Percentiles rank a stretch among this genome's conserved stretches.
Conservation (phyloP, 1,139 yeast species). For the Kodamaea suecica region DNA sequence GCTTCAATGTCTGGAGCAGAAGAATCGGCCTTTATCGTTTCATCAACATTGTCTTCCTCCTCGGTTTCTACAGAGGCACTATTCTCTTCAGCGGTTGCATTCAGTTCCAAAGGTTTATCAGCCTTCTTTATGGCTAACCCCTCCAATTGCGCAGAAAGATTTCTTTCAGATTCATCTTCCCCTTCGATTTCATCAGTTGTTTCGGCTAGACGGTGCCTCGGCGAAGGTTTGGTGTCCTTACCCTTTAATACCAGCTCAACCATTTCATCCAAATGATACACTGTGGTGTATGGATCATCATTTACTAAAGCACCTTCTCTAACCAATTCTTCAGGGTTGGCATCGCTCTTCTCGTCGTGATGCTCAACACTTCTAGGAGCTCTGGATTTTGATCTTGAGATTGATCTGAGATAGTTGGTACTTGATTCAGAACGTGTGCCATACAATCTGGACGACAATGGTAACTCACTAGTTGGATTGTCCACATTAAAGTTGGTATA, state of each 20-base stretch:
- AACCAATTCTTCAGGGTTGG: conserved; percentile 37
- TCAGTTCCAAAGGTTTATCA: no score
- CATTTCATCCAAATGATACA: conserved; percentile 41
- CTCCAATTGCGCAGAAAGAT: background rate
- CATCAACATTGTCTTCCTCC: background rate
- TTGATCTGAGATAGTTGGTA: conserved; percentile 54
- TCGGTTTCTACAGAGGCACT: background rate
- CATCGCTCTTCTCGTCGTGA: conserved; percentile 39
- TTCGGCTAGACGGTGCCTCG: background rate
- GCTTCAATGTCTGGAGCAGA: background rate
- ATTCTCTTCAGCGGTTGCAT: background rate
- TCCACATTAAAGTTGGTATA: conserved; percentile 49
- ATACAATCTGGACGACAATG: conserved; percentile 23
- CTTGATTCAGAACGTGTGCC: conserved; percentile 34
- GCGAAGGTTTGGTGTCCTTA: background rate
- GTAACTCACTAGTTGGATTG: conserved; percentile 23
- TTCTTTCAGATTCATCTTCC: conserved; percentile 1
- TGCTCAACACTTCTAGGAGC: conserved; percentile 20
- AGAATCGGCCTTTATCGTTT: no score
- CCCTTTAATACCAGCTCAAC: conserved; percentile 33
- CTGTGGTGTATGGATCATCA: conserved; percentile 45
- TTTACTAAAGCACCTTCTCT: conserved; percentile 47
- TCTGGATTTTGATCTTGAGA: conserved; percentile 62
- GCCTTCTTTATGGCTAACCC: background rate
- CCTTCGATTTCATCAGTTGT: background rate